Evolutionary conservation across 2,329 filamentous ascomycete genomes (phyloP).

Genomic region (Alternaria viburni): DNA sequence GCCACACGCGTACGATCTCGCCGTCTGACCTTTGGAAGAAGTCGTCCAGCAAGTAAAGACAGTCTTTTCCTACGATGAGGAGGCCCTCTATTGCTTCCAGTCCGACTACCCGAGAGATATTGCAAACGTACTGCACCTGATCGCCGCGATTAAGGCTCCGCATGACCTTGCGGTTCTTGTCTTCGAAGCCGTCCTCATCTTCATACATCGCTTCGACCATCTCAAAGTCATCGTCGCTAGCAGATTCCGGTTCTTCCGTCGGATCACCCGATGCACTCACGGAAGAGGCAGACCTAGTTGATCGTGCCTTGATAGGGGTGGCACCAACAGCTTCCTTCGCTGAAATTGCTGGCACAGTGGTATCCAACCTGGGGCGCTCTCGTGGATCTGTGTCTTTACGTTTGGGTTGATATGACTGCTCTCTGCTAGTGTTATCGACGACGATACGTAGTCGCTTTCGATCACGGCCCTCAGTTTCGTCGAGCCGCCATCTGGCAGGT

Average conservation of each 20-base stretch:
- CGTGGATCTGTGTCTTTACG: conserved; percentile 67
- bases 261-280: conserved; percentile 35
- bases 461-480: conserved; percentile 93
- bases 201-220: conserved; percentile 93
- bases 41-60: conserved; percentile 92
- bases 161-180: conserved; percentile 98
- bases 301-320: conserved; percentile 33
- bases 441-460: conserved; percentile 90
- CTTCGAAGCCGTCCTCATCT: conserved; percentile 84
- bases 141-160: conserved; percentile 88
- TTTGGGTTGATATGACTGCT: conserved; percentile 84
- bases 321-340: conserved; percentile 36
- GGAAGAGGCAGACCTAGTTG: conserved; percentile 28
- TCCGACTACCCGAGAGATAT: conserved; percentile 91
- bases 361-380: conserved; percentile 56
- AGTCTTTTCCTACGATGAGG: conserved; percentile 88
- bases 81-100: conserved; percentile 93
- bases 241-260: conserved; percentile 51
- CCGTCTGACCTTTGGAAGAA: conserved; percentile 95
- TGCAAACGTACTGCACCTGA: conserved; percentile 91
- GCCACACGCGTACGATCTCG: conserved; percentile 95
- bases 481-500: conserved; percentile 83
- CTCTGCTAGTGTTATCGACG: conserved; percentile 71
- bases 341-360: conserved; percentile 45
- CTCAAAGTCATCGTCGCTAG: conserved; percentile 89